Conservation (phyloP, 768 basidiomycete species). For the Cystobasidium tubakii region DNA sequence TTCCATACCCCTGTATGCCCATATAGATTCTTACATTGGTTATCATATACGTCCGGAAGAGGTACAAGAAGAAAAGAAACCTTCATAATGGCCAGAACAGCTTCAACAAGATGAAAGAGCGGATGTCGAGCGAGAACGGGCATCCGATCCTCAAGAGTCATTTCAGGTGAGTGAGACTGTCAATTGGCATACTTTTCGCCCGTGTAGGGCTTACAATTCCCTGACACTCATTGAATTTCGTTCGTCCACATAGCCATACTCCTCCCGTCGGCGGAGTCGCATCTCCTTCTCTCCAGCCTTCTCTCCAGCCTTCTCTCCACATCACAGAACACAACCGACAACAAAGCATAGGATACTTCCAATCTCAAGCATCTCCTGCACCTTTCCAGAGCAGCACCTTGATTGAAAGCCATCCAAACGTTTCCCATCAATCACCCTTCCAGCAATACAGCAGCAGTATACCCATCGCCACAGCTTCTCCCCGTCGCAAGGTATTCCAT, state of each 20-base stretch:
- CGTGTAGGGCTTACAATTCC: too few species aligned
- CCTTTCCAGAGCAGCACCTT: not conserved
- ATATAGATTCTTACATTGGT: not conserved
- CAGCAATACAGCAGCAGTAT: constrained; percentile 1
- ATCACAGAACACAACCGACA: not conserved
- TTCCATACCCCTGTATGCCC: not conserved
- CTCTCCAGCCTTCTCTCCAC: not conserved
- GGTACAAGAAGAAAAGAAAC: not conserved
- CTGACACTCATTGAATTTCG: not conserved
- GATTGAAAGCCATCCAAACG: not conserved
- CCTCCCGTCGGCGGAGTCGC: not conserved
- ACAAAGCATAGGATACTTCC: not conserved
- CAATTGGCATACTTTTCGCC: too few species aligned
- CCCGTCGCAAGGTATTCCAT: not conserved
- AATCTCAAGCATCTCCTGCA: not conserved
- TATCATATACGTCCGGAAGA: not conserved
- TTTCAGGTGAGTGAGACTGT: not conserved
- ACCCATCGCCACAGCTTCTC: not conserved
- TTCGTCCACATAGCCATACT: not conserved
- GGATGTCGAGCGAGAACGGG: constrained; percentile 1
- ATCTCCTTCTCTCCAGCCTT: not conserved
- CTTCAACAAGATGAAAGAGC: constrained; percentile 4
- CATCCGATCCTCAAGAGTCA: not conserved
- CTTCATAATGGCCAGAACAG: not conserved
- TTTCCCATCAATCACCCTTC: not conserved